These are phyloP conservation scores for Debaryomyces hansenii DNA, from an alignment of 805 yeast genomes.

Conservation along the genomic window DNA sequence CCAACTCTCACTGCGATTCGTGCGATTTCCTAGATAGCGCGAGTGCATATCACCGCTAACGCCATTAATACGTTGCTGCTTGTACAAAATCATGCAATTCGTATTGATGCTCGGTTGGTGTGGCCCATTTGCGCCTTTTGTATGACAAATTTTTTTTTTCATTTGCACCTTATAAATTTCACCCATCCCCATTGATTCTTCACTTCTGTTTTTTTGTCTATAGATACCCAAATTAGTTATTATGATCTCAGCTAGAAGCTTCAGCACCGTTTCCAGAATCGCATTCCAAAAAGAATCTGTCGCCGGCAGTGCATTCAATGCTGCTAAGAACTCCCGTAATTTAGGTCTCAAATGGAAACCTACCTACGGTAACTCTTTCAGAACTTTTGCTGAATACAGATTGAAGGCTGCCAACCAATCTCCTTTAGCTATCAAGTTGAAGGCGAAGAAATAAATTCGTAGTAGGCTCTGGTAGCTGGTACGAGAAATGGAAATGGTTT, in stretches of 20 bases:
- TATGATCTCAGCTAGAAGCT: constrained; percentile 14
- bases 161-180: no score
- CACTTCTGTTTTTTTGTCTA: no score
- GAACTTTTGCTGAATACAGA: constrained; percentile 46
- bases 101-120: no score
- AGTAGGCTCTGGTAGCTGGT: neutral
- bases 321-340: neutral
- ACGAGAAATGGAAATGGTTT: neutral
- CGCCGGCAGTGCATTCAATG: constrained; percentile 1
- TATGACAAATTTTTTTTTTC: no score
- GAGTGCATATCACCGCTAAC: no score
- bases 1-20: no score
- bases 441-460: constrained; percentile 1
- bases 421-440: constrained; percentile 34
- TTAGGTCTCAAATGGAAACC: constrained; percentile 35
- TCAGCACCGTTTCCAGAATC: constrained; percentile 19
- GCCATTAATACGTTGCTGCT: no score
- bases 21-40: no score
- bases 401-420: constrained; percentile 41
- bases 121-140: no score
- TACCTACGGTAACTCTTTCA: constrained; percentile 37
- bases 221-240: no score
- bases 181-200: no score
- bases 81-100: no score
- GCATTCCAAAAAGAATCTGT: constrained; percentile 30